Evolutionary conservation across 2,329 filamentous ascomycete species (phyloP).

Genomic region (Sporothrix mexicana): DNA sequence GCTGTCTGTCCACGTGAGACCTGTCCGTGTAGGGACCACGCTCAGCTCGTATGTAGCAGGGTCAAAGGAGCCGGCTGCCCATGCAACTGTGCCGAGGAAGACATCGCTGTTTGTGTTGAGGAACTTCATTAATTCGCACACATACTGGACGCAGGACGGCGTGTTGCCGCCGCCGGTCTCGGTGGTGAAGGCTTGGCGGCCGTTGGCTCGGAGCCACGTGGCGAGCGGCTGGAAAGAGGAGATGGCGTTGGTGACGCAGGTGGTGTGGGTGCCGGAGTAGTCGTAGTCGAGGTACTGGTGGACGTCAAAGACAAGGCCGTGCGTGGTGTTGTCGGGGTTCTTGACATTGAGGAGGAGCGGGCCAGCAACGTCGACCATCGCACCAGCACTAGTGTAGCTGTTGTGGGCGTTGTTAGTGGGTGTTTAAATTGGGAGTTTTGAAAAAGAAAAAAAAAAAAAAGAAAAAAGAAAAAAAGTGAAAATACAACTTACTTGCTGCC

Average conservation of each 20-base stretch:
- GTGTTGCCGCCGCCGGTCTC: slow-evolving; percentile 49
- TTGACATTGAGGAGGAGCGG: slow-evolving; percentile 56
- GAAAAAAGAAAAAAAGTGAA: too few relatives aligned
- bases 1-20: slow-evolving; percentile 36
- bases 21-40: slow-evolving; percentile 40
- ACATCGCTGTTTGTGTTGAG: slow-evolving; percentile 45
- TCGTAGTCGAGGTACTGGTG: slow-evolving; percentile 67
- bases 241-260: slow-evolving; percentile 58
- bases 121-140: slow-evolving; percentile 45
- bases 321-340: slow-evolving; percentile 63
- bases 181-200: slow-evolving; percentile 45
- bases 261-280: slow-evolving; percentile 58
- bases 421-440: too few relatives aligned
- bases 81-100: slow-evolving; percentile 42
- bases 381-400: slow-evolving; percentile 54
- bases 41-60: slow-evolving; percentile 40
- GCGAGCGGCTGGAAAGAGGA: slow-evolving; percentile 50
- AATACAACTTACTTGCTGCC: slow-evolving; percentile 51
- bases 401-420: background rate
- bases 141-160: slow-evolving; percentile 44
- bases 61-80: slow-evolving; percentile 41
- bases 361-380: slow-evolving; percentile 30
- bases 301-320: slow-evolving; percentile 60
- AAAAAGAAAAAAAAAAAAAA: background rate
- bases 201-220: slow-evolving; percentile 44